Conservation (phyloP, 306 rosid genomes). For the Oxytropis ochrocephala region DNA sequence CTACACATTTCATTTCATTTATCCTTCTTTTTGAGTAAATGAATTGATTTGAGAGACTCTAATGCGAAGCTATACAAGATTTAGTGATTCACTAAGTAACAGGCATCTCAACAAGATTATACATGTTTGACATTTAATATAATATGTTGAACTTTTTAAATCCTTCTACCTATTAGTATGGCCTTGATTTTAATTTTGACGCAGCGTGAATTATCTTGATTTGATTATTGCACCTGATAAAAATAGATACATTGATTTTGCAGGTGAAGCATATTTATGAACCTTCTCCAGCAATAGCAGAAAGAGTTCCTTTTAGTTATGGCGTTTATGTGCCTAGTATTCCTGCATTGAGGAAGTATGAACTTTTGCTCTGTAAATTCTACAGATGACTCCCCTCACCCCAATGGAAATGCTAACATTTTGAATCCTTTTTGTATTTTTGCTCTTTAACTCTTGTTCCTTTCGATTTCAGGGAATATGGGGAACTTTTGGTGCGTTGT, state of each 20-base stretch:
- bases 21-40: not conserved
- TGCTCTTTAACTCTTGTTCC: not conserved
- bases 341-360: constrained; percentile 82
- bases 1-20: not conserved
- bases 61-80: not conserved
- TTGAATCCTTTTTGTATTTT: not conserved
- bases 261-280: constrained; percentile 68
- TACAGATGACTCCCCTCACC: not conserved
- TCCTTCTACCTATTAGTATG: not conserved
- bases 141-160: not conserved
- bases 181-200: not conserved
- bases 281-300: constrained; percentile 52
- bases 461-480: constrained; percentile 67
- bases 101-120: not conserved
- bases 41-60: not conserved
- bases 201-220: constrained; percentile 5
- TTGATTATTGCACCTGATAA: constrained; percentile 20
- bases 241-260: constrained; percentile 3
- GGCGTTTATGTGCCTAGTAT: constrained; percentile 65
- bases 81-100: not conserved
- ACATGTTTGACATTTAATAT: not conserved
- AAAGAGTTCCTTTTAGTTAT: constrained; percentile 58
- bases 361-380: constrained; percentile 14
- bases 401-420: not conserved
- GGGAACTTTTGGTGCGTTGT: constrained; percentile 80